Base-by-base conservation (phyloP, 768 basidiomycete species). In the Trametes cingulata region DNA sequence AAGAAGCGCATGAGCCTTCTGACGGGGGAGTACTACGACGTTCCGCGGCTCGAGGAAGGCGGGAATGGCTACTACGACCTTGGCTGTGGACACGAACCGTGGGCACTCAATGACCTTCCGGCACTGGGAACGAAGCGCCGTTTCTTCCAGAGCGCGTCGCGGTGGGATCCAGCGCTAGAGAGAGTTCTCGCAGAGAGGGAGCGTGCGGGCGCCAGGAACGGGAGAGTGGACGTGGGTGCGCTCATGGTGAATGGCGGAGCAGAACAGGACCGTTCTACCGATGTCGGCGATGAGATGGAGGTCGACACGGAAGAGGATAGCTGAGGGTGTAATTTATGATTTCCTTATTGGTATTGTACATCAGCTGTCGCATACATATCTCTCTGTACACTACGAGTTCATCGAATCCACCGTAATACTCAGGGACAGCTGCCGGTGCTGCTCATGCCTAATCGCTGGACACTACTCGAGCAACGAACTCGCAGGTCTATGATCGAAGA, bases 1-100 rank as follows among this genome's bases (percentile, higher is more conserved):
- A 79, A 78, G 66, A 83, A 82, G 64, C 82, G 85, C 58, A 90
- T 91, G 86, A 90, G 87, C 65, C 76, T 90, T 37, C 61, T 87
- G 52, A 87, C 86, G 17, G 83, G 83, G 58, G 80, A 82, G 52
- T 85, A 81, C 63, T 75, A 80, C 58, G 82, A 87, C 42, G 74
- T 80, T 0, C 80, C 82, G 0, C 59, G 68, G 9, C 75, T 81
- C 12, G 82, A 80, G 56, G 73, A 78, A 42, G 77, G 76, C 55
- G 67, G 64, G 24, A 77, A 74, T 60, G 75, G 73, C 24, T 77
- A 80, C 63, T 63, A 63, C 57, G 61, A 63, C 61, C 61, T 63
- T 41, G 61, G 56, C 15, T 62, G 61, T 25, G 65, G 65, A 36
- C 61, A 65, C 40, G 65, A 52, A 40, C 62, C 62, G 17, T 62